Percentiles rank a stretch among this genome's conserved stretches.
Evolutionary conservation across 345 rosid genomes (phyloP).

Genomic region (Citrus mangshanensis): DNA sequence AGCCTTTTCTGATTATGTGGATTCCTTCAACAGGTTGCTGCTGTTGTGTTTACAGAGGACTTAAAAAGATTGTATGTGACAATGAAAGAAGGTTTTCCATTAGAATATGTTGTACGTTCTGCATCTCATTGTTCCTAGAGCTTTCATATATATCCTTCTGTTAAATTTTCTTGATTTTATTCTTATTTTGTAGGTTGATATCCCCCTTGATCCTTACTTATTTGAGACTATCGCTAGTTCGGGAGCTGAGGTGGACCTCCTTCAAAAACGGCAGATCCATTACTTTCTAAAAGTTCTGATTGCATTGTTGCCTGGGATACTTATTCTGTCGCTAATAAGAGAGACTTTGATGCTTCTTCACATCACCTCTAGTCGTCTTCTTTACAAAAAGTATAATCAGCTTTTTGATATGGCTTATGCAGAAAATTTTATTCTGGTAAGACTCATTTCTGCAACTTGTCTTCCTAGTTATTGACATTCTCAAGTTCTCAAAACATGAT

Average conservation of each 20-base stretch:
- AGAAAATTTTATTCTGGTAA: slow-evolving; percentile 89
- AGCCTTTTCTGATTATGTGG: slow-evolving; percentile 14
- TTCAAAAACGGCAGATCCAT: slow-evolving; percentile 88
- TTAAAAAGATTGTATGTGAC: slow-evolving; percentile 81
- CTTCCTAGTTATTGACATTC: not conserved
- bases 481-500: slow-evolving; percentile 19
- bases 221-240: slow-evolving; percentile 81
- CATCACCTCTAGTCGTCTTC: slow-evolving; percentile 75
- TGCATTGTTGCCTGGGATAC: slow-evolving; percentile 78
- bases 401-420: slow-evolving; percentile 89
- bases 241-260: slow-evolving; percentile 93
- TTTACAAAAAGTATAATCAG: slow-evolving; percentile 84
- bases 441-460: slow-evolving; percentile 16
- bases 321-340: slow-evolving; percentile 75
- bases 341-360: slow-evolving; percentile 79
- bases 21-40: slow-evolving; percentile 69
- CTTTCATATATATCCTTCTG: slow-evolving; percentile 9
- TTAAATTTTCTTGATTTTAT: slow-evolving; percentile 18
- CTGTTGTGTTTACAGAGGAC: slow-evolving; percentile 93
- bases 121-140: slow-evolving; percentile 11
- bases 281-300: slow-evolving; percentile 80
- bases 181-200: slow-evolving; percentile 61
- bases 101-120: slow-evolving; percentile 82
- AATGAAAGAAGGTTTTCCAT: slow-evolving; percentile 95
- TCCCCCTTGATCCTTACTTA: slow-evolving; percentile 90